These are phyloP conservation scores for Euphorbia schlechtendalii DNA, from an alignment of 441 rosid species.

Conservation along the genomic window DNA sequence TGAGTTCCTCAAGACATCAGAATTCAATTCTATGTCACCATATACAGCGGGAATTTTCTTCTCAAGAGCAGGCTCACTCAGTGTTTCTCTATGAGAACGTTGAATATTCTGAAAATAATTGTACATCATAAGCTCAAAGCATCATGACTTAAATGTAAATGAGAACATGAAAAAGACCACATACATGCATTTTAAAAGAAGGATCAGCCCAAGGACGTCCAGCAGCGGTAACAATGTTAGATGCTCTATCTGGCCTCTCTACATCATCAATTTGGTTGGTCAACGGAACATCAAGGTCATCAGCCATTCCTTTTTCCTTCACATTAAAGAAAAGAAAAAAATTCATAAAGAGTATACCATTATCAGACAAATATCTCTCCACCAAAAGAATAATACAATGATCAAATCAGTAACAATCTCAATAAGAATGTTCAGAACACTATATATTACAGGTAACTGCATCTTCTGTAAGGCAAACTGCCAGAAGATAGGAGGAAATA, in stretches of 20 bases:
- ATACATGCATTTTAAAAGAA: constrained; percentile 51
- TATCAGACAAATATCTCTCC: neutral
- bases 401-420: neutral
- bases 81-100: constrained; percentile 41
- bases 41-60: constrained; percentile 40
- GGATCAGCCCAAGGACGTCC: constrained; percentile 43
- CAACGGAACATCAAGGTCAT: constrained; percentile 42
- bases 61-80: constrained; percentile 46
- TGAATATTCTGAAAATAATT: constrained; percentile 38
- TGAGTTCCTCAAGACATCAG: constrained; percentile 50
- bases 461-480: neutral
- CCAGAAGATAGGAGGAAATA: neutral
- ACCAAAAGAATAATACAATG: neutral
- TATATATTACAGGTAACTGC: neutral
- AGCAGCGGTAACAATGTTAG: constrained; percentile 22
- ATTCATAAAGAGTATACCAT: neutral
- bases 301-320: constrained; percentile 52
- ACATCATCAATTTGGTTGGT: constrained; percentile 44
- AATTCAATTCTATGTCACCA: constrained; percentile 56
- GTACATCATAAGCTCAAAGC: constrained; percentile 15
- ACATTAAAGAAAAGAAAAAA: constrained; percentile 18
- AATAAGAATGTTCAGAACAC: constrained; percentile 1
- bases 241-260: constrained; percentile 55
- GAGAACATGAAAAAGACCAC: constrained; percentile 19
- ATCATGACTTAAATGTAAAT: neutral